Base-by-base conservation (phyloP, 495 filamentous ascomycete species). In the Podospora sp. region DNA sequence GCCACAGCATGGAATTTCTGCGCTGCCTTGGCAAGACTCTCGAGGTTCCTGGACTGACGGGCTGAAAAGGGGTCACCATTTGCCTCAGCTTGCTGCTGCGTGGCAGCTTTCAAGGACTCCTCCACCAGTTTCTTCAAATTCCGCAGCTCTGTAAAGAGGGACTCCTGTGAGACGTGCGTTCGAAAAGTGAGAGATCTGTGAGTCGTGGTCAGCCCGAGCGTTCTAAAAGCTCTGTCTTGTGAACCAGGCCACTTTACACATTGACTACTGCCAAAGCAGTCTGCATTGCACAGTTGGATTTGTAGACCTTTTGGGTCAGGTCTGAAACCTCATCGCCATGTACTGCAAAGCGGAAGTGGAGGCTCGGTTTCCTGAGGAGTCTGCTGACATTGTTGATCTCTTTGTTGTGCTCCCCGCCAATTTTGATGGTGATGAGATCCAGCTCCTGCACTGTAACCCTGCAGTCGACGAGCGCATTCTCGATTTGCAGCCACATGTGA, bases 21-120 rank as follows among this genome's bases (percentile, higher is more conserved):
- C 22, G 62, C 62, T 24, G 51, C 62, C 27, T 64, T 64, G 62
- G 49, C 62, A 24, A 64, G 62, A 53, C 14, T 56, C 62, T 64
- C 62, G 62, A 64, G 62, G 27, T 64, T 64, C 22, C 51, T 53
- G 46, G 62, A 64, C 24, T 53, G 46, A 2, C 62, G 62, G 1
- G 5, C 22, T 21, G 22, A 35, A 64, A 55, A 53, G 18, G 46
- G 49, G 24, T 56, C 62, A 27, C 25, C 22, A 22, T 50, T 53
- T 8, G 26, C 51, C 62, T 64, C 51, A 8, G 49, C 29, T 24
- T 57, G 53, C n/a, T 8, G 6, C 5, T 24, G 53, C 24, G 53
- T 57, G 20, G 53, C 53, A 14, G 8, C 29, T 33, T 33, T 33
- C 29, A 33, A 33, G 29, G 29, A 33, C 29, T 33, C 29, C 29